Evolutionary conservation across 2,329 filamentous ascomycete genomes (phyloP).

Genomic region (Curvularia lunata): DNA sequence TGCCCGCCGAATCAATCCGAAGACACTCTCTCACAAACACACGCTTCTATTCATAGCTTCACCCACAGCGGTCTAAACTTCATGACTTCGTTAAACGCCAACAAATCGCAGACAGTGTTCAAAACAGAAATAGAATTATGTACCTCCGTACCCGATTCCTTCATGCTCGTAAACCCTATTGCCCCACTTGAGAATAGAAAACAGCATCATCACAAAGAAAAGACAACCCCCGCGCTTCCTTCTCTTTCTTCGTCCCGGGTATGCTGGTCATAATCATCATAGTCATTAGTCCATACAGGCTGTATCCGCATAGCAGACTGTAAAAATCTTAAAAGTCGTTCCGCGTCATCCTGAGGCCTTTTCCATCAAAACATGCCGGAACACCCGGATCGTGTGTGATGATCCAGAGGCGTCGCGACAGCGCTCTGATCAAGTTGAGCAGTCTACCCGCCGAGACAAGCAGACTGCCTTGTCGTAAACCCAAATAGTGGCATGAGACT

Average conservation of each 20-base stretch:
- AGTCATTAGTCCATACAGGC: constrained; percentile 42
- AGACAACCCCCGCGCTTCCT: constrained; percentile 25
- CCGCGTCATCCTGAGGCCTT: constrained; percentile 42
- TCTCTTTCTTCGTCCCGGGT: constrained; percentile 34
- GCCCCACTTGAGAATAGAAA: constrained; percentile 1
- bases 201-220: constrained; percentile 17
- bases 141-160: constrained; percentile 11
- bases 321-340: constrained; percentile 38
- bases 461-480: constrained; percentile 16
- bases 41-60: neutral
- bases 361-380: constrained; percentile 19
- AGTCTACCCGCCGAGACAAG: constrained; percentile 25
- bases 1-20: neutral
- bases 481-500: constrained; percentile 14
- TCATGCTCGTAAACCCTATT: constrained; percentile 7
- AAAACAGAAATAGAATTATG: constrained; percentile 14
- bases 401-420: constrained; percentile 16
- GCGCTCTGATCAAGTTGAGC: constrained; percentile 15
- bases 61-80: neutral
- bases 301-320: constrained; percentile 28
- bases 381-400: neutral
- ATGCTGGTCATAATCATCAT: constrained; percentile 48
- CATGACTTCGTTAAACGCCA: constrained; percentile 6
- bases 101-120: constrained; percentile 8
- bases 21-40: neutral